Evolutionary conservation across 2,329 filamentous ascomycete genomes (phyloP).

Genomic region (Sarocladiaceae sp.): DNA sequence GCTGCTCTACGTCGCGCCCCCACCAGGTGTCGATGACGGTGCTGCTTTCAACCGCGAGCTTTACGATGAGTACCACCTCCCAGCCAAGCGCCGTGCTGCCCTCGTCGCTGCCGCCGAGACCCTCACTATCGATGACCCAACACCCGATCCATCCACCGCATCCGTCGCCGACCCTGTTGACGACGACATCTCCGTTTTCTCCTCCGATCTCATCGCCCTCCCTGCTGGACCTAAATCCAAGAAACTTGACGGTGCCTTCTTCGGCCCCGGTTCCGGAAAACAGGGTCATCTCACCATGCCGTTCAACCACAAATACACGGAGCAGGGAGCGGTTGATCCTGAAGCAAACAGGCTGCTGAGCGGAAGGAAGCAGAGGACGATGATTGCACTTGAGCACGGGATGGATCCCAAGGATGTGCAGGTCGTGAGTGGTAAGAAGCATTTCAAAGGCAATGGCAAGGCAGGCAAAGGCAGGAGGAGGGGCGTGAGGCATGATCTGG

Average conservation of each 20-base stretch:
- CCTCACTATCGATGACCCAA: constrained; percentile 35
- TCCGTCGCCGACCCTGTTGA: constrained; percentile 13
- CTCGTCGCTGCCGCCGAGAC: constrained; percentile 49
- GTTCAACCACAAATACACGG: constrained; percentile 84
- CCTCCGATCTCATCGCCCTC: constrained; percentile 45
- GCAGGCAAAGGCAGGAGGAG: constrained; percentile 51
- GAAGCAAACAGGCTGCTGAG: constrained; percentile 60
- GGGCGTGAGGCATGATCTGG: constrained; percentile 34
- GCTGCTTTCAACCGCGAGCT: constrained; percentile 82
- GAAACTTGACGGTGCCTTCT: constrained; percentile 85
- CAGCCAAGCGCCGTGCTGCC: constrained; percentile 70
- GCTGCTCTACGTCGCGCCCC: constrained; percentile 77
- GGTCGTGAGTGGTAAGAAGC: constrained; percentile 74
- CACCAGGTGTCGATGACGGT: constrained; percentile 68
- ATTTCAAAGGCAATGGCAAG: constrained; percentile 77
- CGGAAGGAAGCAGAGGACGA: constrained; percentile 75
- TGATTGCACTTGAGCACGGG: constrained; percentile 80
- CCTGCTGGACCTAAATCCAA: constrained; percentile 68
- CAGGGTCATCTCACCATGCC: constrained; percentile 70
- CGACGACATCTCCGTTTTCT: constrained; percentile 24
- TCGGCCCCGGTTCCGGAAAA: constrained; percentile 56
- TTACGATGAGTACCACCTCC: constrained; percentile 78
- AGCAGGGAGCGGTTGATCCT: constrained; percentile 58
- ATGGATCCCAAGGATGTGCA: constrained; percentile 76
- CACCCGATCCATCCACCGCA: constrained; percentile 22